Base-by-base conservation (phyloP, 306 rosid species). In the Arachis stenosperma region DNA sequence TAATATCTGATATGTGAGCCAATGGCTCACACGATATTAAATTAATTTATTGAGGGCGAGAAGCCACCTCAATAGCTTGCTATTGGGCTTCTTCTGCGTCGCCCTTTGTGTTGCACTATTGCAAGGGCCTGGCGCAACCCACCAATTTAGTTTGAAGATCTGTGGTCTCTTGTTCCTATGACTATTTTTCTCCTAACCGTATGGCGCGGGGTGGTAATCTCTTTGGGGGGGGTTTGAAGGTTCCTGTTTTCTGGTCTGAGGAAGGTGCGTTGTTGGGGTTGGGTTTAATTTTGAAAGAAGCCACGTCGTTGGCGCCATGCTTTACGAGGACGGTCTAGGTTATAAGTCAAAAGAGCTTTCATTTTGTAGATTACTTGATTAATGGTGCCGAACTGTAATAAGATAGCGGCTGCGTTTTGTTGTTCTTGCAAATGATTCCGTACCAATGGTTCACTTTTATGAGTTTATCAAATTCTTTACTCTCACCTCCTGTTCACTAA, bases 91-190 rank as follows among this genome's bases (percentile, higher is more conserved):
- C 22, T 59, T 12, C 2, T 0, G 57, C 6, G 75, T 71, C 46
- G 75, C 58, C 67, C 12, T 0, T 43, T 22, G 57, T 6, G 10
- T 33, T 48, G 76, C 68, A 72, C 60, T 72, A 12, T 0, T 0
- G 51, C 69, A 33, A 0, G 61, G 76, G 69, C 69, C 41, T 5
- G 60, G 68, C 51, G 22, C 67, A 71, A 44, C 58, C 57, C 29
- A 7, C 55, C 3, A 51, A 12, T 51, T 6, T 51, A 51, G 55
- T 51, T 48, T 9, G 12, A 48, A 3, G 50, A 8, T 44, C 8
- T 7, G 50, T 22, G 27, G 27, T 22, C 27, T 22, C 27, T 22
- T 22, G 27, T 22, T 22, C 27, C 27, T 22, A 22, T 1, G 27
- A 22, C 27, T 22, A 1, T 22, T 0, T 22, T 22, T 22, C 1